Conservation (phyloP, 2,329 filamentous ascomycete genomes). For the Clarireedia monteithiana region DNA sequence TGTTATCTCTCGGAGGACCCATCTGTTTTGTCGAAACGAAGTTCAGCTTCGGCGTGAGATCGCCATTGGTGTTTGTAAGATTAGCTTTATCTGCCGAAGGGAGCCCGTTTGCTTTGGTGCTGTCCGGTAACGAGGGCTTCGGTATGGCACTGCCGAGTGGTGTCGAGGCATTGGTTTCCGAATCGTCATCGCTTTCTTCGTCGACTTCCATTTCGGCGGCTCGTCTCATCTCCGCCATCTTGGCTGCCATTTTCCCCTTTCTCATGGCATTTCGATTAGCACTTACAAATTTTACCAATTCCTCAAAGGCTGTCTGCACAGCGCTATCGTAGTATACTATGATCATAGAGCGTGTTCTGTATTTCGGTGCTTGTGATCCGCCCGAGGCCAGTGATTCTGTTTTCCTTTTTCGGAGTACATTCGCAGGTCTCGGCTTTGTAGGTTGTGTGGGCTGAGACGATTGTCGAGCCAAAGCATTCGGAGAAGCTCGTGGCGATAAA, state of each 20-base stretch:
- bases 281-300: slow-evolving; percentile 74
- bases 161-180: slow-evolving; percentile 8
- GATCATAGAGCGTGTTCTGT: slow-evolving; percentile 66
- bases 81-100: background rate
- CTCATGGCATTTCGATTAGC: slow-evolving; percentile 75
- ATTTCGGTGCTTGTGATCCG: slow-evolving; percentile 31
- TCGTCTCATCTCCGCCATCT: slow-evolving; percentile 57
- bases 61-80: slow-evolving; percentile 8
- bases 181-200: slow-evolving; percentile 36
- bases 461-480: slow-evolving; percentile 16
- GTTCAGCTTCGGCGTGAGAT: slow-evolving; percentile 26
- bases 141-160: background rate
- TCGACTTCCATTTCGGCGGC: slow-evolving; percentile 49
- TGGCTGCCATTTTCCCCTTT: slow-evolving; percentile 78
- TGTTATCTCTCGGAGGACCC: slow-evolving; percentile 25
- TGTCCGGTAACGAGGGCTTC: background rate
- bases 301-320: slow-evolving; percentile 75
- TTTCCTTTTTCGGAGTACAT: slow-evolving; percentile 26
- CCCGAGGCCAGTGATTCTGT: slow-evolving; percentile 28
- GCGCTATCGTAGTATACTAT: slow-evolving; percentile 91
- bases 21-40: slow-evolving; percentile 35
- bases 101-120: background rate
- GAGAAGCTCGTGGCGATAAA: slow-evolving; percentile 4
- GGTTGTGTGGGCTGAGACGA: slow-evolving; percentile 17
- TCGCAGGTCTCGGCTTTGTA: slow-evolving; percentile 13